Evolutionary conservation across 2,329 filamentous ascomycete species (phyloP).

Genomic region (Talaromyces verruculosus): DNA sequence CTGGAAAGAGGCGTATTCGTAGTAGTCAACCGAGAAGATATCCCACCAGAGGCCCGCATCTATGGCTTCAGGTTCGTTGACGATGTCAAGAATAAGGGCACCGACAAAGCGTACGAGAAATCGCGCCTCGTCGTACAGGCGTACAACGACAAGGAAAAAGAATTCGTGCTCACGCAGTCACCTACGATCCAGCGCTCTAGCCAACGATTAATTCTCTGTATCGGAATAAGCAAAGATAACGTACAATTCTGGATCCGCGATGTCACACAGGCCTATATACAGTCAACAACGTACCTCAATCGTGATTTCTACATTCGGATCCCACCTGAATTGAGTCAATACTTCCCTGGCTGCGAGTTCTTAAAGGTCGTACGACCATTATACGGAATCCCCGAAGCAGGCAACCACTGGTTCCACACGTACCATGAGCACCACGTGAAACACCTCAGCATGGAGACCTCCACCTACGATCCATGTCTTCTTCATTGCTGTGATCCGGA

Average conservation of each 20-base stretch:
- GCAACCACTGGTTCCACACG: slow-evolving; percentile 2
- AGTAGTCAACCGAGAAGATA: too few species aligned
- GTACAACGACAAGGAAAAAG: background rate
- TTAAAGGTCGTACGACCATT: background rate
- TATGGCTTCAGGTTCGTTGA: too few species aligned
- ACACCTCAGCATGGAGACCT: background rate
- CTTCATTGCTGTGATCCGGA: background rate
- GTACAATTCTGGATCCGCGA: background rate
- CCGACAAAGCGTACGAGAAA: too few species aligned
- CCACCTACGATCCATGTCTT: background rate
- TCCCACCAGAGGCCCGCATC: background rate
- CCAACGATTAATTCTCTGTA: background rate
- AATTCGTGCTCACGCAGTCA: background rate
- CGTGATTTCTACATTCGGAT: too few species aligned
- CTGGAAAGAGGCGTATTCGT: too few species aligned
- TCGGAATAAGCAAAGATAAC: too few species aligned
- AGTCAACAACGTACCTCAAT: background rate
- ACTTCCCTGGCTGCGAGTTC: background rate
- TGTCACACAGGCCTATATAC: background rate
- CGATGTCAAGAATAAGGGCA: too few species aligned
- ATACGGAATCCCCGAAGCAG: slow-evolving; percentile 1
- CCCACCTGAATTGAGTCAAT: too few species aligned
- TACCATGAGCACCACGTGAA: background rate
- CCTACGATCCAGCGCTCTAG: background rate
- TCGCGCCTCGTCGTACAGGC: background rate